Conservation (phyloP, 225 moss, liverwort and hornwort genomes). For the Physcomitrellopsis africana region DNA sequence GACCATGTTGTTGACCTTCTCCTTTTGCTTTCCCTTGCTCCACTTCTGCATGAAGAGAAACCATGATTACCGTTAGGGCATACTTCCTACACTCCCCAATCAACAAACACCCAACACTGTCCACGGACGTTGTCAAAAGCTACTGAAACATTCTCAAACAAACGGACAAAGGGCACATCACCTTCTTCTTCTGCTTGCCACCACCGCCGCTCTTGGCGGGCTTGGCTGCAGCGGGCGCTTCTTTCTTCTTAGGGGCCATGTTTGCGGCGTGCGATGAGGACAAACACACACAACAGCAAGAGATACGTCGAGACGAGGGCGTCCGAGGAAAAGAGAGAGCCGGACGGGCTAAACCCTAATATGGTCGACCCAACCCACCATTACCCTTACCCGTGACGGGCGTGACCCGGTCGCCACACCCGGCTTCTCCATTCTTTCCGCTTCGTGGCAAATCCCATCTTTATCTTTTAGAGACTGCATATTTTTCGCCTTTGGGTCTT, state of each 20-base stretch:
- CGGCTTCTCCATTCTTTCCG: background rate
- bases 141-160: too few species aligned
- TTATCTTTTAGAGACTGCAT: background rate
- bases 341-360: conserved; percentile 27
- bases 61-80: too few species aligned
- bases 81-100: too few species aligned
- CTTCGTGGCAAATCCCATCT: background rate
- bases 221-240: conserved; percentile 57
- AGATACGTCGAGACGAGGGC: background rate
- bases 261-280: background rate
- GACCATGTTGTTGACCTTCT: too few species aligned
- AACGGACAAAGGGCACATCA: background rate
- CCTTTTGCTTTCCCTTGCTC: too few species aligned
- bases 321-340: background rate
- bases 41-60: too few species aligned
- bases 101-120: background rate
- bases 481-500: too few species aligned
- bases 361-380: background rate
- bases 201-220: conserved; percentile 77
- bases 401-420: background rate
- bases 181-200: conserved; percentile 87
- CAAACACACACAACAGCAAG: background rate
- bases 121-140: too few species aligned
- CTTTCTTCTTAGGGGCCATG: conserved; percentile 76
- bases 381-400: background rate